Base-by-base conservation (phyloP, 1,139 yeast species). In the Magnusiomyces clavatus region DNA sequence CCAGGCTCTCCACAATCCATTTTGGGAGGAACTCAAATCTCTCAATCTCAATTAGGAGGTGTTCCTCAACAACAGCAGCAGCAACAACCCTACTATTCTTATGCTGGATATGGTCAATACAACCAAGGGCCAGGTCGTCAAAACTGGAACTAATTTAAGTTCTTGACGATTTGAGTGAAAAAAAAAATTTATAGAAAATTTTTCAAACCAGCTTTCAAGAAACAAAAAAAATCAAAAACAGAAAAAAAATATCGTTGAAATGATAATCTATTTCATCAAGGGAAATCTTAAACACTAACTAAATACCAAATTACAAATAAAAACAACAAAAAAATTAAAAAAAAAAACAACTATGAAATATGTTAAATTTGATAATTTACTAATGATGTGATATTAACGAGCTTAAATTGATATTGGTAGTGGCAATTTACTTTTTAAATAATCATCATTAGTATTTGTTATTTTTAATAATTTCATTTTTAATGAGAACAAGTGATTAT, bases 101-200 rank as follows among this genome's bases (percentile, higher is more conserved):
- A 60, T 53, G 63, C 66, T 46, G 66, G 68, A 36, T 64, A 64
- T 52, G 68, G 67, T 43, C 66, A 64, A 47, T 62, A 60, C 49
- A 65, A 65, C 17, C 56, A 53, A 43, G 48, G 40, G 10, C 52
- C 45, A n/a, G 48, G 50, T n/a, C 50, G 55, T 38, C 52, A 49
- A 39, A 51, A 47, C 52, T 54, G 55, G 54, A 49, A 47, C 49
- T 53, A 53, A 24, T 49, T 39, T 17, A n/a, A n/a, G n/a, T n/a
- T n/a, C n/a, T 39, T 8, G 17, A 39, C 20, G 17, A n/a, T 20
- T 20, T n/a, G n/a, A n/a, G n/a, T n/a, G n/a, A n/a, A n/a, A 8
- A 24, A 24, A 24, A 24, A 24, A 5, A 5, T 24, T 24, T 8
- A 24, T 24, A 24, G 31, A 24, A 24, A 24, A 24, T 24, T 8